Evolutionary conservation across 1,139 yeast species (phyloP).

Genomic region (Pneumocystis wakefieldiae): DNA sequence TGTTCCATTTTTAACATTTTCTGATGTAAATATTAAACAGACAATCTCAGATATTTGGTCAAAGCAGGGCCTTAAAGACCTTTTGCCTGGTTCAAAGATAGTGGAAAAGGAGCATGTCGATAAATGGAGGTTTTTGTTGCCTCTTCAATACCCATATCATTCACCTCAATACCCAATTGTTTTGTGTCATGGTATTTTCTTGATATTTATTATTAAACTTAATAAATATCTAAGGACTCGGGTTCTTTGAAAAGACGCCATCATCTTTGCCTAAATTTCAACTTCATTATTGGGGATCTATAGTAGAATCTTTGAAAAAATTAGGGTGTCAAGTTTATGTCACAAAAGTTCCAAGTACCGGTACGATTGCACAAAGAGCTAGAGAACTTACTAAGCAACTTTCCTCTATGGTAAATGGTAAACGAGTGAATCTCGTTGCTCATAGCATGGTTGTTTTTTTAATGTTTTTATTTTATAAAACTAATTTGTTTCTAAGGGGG

Average conservation of each 20-base stretch:
- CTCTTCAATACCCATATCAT: conserved; percentile 2
- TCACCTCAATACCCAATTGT: conserved; percentile 9
- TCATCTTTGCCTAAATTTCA: conserved; percentile 10
- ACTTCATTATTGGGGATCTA: conserved; percentile 49
- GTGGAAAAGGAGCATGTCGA: background rate
- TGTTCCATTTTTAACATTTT: background rate
- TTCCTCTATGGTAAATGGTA: conserved; percentile 21
- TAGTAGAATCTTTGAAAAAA: conserved; percentile 37
- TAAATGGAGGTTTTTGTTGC: conserved; percentile 4
- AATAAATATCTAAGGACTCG: background rate
- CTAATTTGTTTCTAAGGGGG: conserved; percentile 34
- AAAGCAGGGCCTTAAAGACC: background rate
- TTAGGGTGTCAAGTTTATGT: conserved; percentile 50
- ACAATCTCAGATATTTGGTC: background rate
- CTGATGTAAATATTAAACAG: background rate
- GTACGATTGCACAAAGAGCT: conserved; percentile 34
- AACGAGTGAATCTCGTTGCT: conserved; percentile 53
- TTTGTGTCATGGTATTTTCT: conserved; percentile 8
- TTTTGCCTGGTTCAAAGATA: background rate
- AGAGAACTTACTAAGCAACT: conserved; percentile 8
- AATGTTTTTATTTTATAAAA: background rate
- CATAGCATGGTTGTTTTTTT: conserved; percentile 48
- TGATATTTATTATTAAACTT: background rate
- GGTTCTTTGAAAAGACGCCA: conserved; percentile 10
- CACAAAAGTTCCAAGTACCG: conserved; percentile 65